Evolutionary conservation across 148 eudicot species (phyloP).

Genomic region (Tetragonia tetragonoides): DNA sequence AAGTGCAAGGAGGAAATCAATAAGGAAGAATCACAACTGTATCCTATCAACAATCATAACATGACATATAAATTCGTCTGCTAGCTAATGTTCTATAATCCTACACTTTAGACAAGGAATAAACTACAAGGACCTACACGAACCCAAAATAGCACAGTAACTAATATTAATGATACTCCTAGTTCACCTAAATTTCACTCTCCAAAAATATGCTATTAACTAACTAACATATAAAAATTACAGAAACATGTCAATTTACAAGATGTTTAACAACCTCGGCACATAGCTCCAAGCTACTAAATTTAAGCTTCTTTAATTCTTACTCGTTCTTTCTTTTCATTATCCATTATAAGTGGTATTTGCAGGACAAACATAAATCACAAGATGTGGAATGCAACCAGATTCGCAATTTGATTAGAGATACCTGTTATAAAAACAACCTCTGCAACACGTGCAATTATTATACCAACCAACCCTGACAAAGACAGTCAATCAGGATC

Average conservation of each 20-base stretch:
- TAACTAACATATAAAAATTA: no score
- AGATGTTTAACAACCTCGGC: no score
- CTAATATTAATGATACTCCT: neutral
- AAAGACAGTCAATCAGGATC: conserved; percentile 36
- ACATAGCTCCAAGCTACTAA: no score
- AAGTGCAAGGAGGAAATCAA: neutral
- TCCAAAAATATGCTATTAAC: neutral
- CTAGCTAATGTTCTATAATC: neutral
- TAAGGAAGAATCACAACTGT: neutral
- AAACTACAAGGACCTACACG: neutral
- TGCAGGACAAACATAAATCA: neutral
- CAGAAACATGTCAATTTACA: neutral
- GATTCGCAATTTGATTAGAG: neutral
- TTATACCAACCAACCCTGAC: conserved; percentile 90
- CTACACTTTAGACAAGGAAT: neutral
- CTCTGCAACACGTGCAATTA: conserved; percentile 75
- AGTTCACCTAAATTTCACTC: neutral
- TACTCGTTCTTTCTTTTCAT: no score
- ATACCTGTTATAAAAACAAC: conserved; percentile 81
- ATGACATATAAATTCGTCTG: neutral
- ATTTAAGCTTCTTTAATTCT: no score
- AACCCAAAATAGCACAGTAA: neutral
- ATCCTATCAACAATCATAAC: neutral
- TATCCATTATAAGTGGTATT: neutral
- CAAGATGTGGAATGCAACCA: conserved; percentile 11